Percentiles rank a stretch among this genome's conserved stretches.
phyloP scores from a whole-genome alignment of 192 early-diverging fungal species.

The Umbelopsis ramanniana region DNA sequence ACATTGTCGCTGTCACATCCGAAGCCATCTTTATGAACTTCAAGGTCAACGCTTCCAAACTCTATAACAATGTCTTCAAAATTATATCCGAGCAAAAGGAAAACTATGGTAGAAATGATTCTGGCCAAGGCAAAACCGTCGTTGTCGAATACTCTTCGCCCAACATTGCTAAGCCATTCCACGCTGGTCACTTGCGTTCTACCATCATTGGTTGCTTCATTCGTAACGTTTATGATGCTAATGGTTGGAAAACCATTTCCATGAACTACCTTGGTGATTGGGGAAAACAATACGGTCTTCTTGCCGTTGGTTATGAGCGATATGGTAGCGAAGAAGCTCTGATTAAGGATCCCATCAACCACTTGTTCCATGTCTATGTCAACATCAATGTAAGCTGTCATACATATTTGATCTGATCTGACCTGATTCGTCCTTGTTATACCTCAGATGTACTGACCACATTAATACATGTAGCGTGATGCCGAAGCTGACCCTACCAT shows the following conservation, averaged over 20 bases:
- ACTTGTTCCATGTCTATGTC: conserved; percentile 94
- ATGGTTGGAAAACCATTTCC: conserved; percentile 88
- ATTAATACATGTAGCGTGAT: conserved; percentile 47
- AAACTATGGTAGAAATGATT: conserved; percentile 59
- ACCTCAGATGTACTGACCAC: conserved; percentile 66
- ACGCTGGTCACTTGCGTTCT: conserved; percentile 95
- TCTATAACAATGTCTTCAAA: conserved; percentile 58
- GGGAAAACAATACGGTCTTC: conserved; percentile 98
- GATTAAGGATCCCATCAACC: conserved; percentile 81
- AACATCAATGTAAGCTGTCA: conserved; percentile 73
- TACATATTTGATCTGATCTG: background rate
- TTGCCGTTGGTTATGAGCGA: conserved; percentile 87
- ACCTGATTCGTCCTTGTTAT: conserved; percentile 39
- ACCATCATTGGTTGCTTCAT: conserved; percentile 98
- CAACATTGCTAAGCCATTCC: conserved; percentile 99
- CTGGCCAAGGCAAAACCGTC: conserved; percentile 73
- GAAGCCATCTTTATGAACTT: conserved; percentile 82
- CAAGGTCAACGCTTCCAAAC: conserved; percentile 58
- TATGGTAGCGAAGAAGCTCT: conserved; percentile 84
- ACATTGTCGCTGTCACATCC: conserved; percentile 54
- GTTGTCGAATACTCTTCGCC: conserved; percentile 95
- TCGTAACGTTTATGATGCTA: conserved; percentile 77
- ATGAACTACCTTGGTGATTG: conserved; percentile 99
- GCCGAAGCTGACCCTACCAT: conserved; percentile 67
- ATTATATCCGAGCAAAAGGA: conserved; percentile 56